These are phyloP conservation scores for Eimeria falciformis DNA, from an alignment of 169 alveolate species.

Conservation along the genomic window DNA sequence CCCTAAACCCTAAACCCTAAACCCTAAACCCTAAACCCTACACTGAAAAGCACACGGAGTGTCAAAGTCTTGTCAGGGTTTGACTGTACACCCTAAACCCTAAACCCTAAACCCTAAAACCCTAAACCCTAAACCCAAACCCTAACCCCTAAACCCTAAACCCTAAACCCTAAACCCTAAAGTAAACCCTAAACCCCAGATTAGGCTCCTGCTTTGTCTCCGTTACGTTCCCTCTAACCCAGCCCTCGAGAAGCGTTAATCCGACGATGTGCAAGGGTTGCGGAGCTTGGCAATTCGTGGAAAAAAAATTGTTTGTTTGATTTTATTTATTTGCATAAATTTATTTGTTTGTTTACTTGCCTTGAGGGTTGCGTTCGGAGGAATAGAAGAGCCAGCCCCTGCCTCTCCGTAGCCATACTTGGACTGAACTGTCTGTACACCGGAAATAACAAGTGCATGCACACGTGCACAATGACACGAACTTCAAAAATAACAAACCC, in stretches of 20 bases:
- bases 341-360: conserved; percentile 60
- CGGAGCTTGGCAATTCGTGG: conserved; percentile 73
- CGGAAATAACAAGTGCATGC: background rate
- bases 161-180: background rate
- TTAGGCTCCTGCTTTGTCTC: background rate
- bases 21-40: background rate
- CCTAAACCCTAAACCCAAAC: too few relatives aligned
- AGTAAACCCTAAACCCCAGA: background rate
- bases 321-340: background rate
- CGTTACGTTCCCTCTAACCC: background rate
- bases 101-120: too few relatives aligned
- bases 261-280: conserved; percentile 76
- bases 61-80: too few relatives aligned
- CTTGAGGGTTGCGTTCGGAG: conserved; percentile 86
- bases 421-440: conserved; percentile 79
- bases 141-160: too few relatives aligned
- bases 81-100: too few relatives aligned
- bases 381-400: conserved; percentile 88
- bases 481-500: conserved; percentile 87
- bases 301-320: background rate
- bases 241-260: conserved; percentile 81
- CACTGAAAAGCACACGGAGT: background rate
- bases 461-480: conserved; percentile 60
- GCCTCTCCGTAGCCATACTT: conserved; percentile 88
- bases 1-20: background rate